Evolutionary conservation across 495 filamentous ascomycete genomes (phyloP), one percentile per base, ranked within the genome.

Genomic region (Viridothelium virens): DNA sequence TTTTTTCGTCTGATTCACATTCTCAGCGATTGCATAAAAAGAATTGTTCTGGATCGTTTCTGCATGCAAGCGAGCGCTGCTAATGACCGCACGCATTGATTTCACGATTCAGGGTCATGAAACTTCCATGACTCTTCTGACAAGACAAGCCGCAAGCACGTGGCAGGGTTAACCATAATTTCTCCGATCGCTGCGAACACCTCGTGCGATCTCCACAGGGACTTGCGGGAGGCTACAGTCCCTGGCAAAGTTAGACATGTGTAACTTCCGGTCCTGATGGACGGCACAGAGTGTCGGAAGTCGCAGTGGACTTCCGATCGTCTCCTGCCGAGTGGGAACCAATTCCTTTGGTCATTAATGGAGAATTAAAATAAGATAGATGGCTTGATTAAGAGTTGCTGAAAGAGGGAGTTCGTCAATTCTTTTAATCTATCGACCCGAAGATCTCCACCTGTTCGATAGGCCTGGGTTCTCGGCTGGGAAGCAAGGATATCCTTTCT

Each of bases 401-500:
- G 6, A 59, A 9, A 34, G 53, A 31, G 18, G 9, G 7, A 36
- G 7, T 36, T 11, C 18, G 31, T 59, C 25, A 14, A 36, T 34
- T 18, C 53, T 10, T 59, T 59, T 34, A 59, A 46, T 53, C 1
- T 14, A 36, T 59, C 6, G 31, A 10, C 7, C 6, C 6, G 53
- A 59, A 34, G 53, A 59, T 59, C 53, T 31, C 33, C 53, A 59
- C 36, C 31, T 59, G 33, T 31, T 59, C 25, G 53, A 59, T 14
- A 36, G 7, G 53, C 5, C 18, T 7, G 18, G 5, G 53, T 59
- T 59, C 31, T 59, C 31, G 25, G 53, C 31, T 59, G 18, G 25
- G 25, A 36, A 33, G 53, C 53, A 59, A 18, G 53, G 53, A 59
- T 59, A 59, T 10, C 53, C 53, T 18, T 53, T 53, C 18, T 18